phyloP scores from a whole-genome alignment of 2,329 filamentous ascomycete species.

The Talaromyces sp. region DNA sequence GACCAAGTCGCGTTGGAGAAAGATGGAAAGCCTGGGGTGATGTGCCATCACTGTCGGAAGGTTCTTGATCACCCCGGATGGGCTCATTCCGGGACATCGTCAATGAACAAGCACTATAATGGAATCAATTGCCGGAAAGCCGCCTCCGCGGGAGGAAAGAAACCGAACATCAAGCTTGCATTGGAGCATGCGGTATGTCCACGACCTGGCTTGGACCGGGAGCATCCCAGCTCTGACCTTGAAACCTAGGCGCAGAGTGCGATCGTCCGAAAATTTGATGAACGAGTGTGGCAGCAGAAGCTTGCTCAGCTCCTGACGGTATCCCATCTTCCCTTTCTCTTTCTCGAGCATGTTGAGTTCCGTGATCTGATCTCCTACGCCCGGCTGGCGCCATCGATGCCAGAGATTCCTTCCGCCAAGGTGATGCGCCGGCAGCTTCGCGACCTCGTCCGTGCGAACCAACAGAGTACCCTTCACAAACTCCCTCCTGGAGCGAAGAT shows the following conservation, averaged over 20 bases:
- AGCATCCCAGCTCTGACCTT: no score
- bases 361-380: background rate
- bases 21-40: background rate
- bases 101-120: no score
- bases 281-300: slow-evolving; percentile 35
- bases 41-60: background rate
- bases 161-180: no score
- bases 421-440: background rate
- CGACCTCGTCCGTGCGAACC: background rate
- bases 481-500: slow-evolving; percentile 1
- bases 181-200: no score
- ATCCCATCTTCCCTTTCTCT: background rate
- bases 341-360: background rate
- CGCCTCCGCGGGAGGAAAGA: no score
- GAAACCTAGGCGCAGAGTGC: no score
- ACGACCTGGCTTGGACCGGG: no score
- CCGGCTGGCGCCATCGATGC: background rate
- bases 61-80: background rate
- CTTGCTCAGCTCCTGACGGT: background rate
- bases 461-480: background rate
- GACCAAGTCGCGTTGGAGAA: background rate
- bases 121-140: no score
- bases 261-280: background rate
- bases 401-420: background rate
- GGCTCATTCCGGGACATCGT: no score